Evolutionary conservation across 306 rosid genomes (phyloP).

Genomic region (Parietaria judaica): DNA sequence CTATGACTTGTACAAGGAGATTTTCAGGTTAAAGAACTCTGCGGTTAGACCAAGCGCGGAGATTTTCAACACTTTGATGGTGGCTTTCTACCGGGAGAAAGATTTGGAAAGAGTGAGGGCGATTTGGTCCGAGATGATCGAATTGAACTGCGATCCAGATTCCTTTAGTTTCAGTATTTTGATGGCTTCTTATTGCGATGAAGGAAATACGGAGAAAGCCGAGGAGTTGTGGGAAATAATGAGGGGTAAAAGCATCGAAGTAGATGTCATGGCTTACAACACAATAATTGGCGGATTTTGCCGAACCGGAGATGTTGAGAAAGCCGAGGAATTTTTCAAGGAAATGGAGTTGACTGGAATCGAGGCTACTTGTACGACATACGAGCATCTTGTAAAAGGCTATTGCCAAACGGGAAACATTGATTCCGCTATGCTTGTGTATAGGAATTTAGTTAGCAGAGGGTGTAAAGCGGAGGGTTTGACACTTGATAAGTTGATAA

Average conservation of each 20-base stretch:
- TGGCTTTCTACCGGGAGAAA: constrained; percentile 51
- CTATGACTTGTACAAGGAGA: constrained; percentile 45
- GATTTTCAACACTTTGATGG: constrained; percentile 59
- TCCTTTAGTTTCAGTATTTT: constrained; percentile 46
- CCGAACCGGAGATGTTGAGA: constrained; percentile 44
- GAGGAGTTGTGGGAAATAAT: constrained; percentile 55
- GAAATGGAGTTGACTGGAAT: constrained; percentile 58
- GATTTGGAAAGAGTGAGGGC: constrained; percentile 36
- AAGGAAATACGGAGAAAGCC: constrained; percentile 41
- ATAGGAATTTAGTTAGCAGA: constrained; percentile 59
- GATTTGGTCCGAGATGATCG: constrained; percentile 52
- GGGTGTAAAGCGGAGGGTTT: constrained; percentile 40
- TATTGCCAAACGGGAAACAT: constrained; percentile 44
- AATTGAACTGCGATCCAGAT: constrained; percentile 36
- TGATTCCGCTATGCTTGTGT: constrained; percentile 52
- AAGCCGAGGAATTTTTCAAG: constrained; percentile 53
- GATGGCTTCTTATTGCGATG: constrained; percentile 59
- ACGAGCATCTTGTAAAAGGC: constrained; percentile 55
- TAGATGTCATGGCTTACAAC: constrained; percentile 57
- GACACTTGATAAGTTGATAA: constrained; percentile 34
- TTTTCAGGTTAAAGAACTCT: constrained; percentile 35
- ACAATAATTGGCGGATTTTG: constrained; percentile 80
- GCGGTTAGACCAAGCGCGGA: constrained; percentile 49
- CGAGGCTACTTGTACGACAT: constrained; percentile 43
- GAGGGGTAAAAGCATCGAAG: constrained; percentile 36